These are phyloP conservation scores for Clavispora carvajalis DNA, from an alignment of 805 yeast species.

Conservation along the genomic window DNA sequence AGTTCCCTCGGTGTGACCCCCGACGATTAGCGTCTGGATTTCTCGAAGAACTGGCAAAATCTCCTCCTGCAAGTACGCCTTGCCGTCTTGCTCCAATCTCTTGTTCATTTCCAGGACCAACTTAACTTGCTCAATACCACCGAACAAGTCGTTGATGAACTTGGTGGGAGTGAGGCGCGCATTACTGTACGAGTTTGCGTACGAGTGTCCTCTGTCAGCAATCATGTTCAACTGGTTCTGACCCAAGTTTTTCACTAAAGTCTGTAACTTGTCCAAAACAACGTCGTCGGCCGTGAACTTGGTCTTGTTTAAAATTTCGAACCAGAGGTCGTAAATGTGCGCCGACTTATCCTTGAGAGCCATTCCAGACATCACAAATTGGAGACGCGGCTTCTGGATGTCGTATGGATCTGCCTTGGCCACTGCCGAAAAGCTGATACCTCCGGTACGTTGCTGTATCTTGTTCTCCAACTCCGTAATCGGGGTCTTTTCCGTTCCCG, in stretches of 20 bases:
- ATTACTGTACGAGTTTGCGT: conserved; percentile 64
- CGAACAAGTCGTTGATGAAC: conserved; percentile 55
- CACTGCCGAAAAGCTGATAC: conserved; percentile 59
- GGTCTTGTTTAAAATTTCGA: conserved; percentile 63
- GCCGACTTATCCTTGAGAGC: conserved; percentile 60
- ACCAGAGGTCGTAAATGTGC: conserved; percentile 61
- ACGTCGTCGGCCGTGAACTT: conserved; percentile 48
- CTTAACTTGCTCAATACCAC: conserved; percentile 75
- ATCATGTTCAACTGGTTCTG: conserved; percentile 74
- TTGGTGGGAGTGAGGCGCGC: conserved; percentile 58
- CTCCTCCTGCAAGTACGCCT: conserved; percentile 34
- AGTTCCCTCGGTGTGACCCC: conserved; percentile 17
- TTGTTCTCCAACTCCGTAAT: conserved; percentile 83
- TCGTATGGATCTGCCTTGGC: conserved; percentile 51
- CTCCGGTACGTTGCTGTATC: conserved; percentile 81
- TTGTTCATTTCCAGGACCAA: conserved; percentile 58
- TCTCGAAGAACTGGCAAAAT: conserved; percentile 60
- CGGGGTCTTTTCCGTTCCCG: conserved; percentile 67
- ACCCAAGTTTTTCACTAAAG: conserved; percentile 66
- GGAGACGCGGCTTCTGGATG: conserved; percentile 44
- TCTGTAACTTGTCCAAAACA: conserved; percentile 59
- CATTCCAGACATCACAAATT: conserved; percentile 60
- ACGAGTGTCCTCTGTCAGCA: conserved; percentile 85
- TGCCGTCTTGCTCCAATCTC: conserved; percentile 39
- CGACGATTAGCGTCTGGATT: conserved; percentile 42